A percentile compares a stretch with the other conserved stretches of the same genome.
Conservation (phyloP, 2,329 filamentous ascomycete species). For the Talaromyces marneffei region DNA sequence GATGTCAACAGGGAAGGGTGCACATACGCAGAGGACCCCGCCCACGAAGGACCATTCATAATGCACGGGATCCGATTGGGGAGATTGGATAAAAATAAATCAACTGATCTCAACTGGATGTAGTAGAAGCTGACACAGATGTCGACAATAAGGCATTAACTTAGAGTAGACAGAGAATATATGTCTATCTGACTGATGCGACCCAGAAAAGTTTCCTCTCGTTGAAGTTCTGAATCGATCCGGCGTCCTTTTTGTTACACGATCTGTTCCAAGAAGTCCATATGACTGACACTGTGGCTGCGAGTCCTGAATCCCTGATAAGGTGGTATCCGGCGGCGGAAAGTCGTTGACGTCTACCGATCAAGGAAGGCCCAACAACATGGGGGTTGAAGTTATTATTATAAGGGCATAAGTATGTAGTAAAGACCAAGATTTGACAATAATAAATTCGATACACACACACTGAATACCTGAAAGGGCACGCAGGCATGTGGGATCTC, state of each 20-base stretch:
- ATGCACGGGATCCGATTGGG: neutral
- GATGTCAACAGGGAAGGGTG: neutral
- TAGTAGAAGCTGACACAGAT: no score
- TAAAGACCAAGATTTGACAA: neutral
- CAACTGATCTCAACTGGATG: neutral
- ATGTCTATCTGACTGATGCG: neutral
- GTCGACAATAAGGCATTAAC: conserved; percentile 6
- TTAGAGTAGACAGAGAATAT: no score
- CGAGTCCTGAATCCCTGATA: neutral
- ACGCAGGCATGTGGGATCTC: neutral
- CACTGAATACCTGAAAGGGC: neutral
- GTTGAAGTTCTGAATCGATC: neutral
- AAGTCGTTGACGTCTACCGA: neutral
- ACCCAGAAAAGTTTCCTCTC: neutral
- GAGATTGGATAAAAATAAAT: conserved; percentile 2
- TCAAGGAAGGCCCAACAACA: neutral
- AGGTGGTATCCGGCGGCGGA: neutral
- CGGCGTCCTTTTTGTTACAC: neutral
- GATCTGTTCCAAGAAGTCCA: neutral
- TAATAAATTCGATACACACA: neutral
- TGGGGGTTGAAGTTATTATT: neutral
- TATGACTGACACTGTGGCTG: neutral
- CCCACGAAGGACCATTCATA: conserved; percentile 4
- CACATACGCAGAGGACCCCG: conserved; percentile 6
- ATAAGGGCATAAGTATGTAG: neutral